These are phyloP conservation scores for Neopestalotiopsis sp. DNA, from an alignment of 2,329 filamentous ascomycete species.

Conservation along the genomic window DNA sequence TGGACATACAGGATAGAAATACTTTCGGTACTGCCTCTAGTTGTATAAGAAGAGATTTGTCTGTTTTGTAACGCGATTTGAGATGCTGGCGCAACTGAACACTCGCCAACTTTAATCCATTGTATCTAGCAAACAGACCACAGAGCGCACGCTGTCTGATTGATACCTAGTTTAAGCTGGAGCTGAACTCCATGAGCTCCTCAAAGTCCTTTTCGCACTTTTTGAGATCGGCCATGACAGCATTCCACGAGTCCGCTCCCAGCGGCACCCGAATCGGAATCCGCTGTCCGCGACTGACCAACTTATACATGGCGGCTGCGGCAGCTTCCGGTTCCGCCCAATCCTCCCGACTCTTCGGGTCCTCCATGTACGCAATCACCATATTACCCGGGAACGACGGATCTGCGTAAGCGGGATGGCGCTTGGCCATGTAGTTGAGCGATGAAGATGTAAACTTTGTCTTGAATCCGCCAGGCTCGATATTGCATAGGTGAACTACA, in stretches of 20 bases:
- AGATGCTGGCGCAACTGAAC: too few species aligned
- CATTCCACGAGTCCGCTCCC: slow-evolving; percentile 41
- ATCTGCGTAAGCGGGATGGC: slow-evolving; percentile 45
- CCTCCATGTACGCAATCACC: slow-evolving; percentile 34
- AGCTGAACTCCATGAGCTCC: slow-evolving; percentile 39
- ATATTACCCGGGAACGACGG: slow-evolving; percentile 30
- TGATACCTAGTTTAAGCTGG: neutral
- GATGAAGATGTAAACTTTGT: slow-evolving; percentile 39
- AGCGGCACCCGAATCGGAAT: slow-evolving; percentile 48
- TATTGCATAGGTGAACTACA: slow-evolving; percentile 43
- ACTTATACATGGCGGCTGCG: slow-evolving; percentile 39
- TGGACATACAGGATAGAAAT: too few species aligned
- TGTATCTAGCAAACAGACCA: too few species aligned
- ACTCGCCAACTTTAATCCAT: too few species aligned
- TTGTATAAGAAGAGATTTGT: too few species aligned
- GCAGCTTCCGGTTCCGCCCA: slow-evolving; percentile 40
- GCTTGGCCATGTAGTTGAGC: slow-evolving; percentile 36
- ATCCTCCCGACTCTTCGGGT: slow-evolving; percentile 28
- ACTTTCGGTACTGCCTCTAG: too few species aligned
- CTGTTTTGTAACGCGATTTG: too few species aligned
- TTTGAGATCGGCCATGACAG: slow-evolving; percentile 38
- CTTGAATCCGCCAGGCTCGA: slow-evolving; percentile 47
- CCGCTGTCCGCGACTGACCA: slow-evolving; percentile 37
- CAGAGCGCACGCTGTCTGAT: too few species aligned
- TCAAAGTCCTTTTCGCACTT: slow-evolving; percentile 39